A percentile compares a stretch with the other conserved stretches of the same genome.
These are phyloP conservation scores for Vitis hybrid DNA, from an alignment of 177 flowering plant genomes.

Conservation along the genomic window DNA sequence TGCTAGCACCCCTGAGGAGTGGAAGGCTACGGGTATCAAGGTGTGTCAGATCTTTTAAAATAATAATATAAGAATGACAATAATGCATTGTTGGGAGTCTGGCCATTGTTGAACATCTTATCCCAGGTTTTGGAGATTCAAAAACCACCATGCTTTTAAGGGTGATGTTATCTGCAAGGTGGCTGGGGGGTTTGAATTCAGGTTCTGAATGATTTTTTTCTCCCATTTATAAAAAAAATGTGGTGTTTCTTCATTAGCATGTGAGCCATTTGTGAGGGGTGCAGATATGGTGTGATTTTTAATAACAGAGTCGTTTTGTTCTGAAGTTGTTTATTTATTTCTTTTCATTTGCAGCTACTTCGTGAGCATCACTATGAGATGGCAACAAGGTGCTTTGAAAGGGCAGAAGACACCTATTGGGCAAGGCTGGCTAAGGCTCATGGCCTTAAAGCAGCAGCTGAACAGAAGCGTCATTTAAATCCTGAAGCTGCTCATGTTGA, in stretches of 20 bases:
- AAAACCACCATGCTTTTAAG: background rate
- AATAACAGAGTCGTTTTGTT: background rate
- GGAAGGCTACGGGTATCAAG: slow-evolving; percentile 69
- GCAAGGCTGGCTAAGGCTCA: slow-evolving; percentile 43
- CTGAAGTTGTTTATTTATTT: background rate
- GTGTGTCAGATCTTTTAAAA: slow-evolving; percentile 22
- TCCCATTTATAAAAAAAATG: no score
- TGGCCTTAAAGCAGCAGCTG: slow-evolving; percentile 46
- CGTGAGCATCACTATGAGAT: slow-evolving; percentile 59
- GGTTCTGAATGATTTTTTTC: no score
- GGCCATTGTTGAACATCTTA: no score
- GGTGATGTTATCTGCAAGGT: background rate
- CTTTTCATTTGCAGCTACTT: slow-evolving; percentile 43
- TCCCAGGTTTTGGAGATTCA: no score
- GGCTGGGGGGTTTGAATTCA: no score
- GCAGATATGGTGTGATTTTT: no score
- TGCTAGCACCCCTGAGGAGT: slow-evolving; percentile 68
- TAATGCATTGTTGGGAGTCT: no score
- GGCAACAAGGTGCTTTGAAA: slow-evolving; percentile 66
- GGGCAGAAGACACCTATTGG: slow-evolving; percentile 42
- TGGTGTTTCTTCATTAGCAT: no score
- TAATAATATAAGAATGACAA: no score
- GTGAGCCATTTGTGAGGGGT: no score
- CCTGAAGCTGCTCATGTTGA: slow-evolving; percentile 31
- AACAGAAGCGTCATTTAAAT: slow-evolving; percentile 39